Conservation (phyloP, 163 green algal species). For the Botryococcus braunii region DNA sequence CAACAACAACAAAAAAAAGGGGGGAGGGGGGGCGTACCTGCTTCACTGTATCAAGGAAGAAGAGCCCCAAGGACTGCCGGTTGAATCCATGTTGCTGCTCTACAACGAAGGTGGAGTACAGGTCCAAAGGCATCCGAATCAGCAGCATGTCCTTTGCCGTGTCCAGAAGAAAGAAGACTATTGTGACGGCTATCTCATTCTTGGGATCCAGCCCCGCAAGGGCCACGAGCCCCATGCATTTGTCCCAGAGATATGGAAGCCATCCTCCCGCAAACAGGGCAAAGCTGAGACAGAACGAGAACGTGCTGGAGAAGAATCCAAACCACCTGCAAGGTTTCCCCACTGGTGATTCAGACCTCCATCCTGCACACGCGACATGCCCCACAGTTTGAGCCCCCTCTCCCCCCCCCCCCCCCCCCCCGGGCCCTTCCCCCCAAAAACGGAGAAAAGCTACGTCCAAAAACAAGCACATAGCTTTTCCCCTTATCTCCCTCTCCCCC, state of each 20-base stretch:
- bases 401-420: no score
- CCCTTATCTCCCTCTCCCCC: no score
- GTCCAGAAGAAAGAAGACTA: constrained; percentile 32
- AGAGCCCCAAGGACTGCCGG: constrained; percentile 68
- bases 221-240: constrained; percentile 21
- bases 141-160: constrained; percentile 25
- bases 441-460: no score
- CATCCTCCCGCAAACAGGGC: background rate
- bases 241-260: background rate
- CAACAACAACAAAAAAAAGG: no score
- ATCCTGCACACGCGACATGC: background rate
- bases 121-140: constrained; percentile 60
- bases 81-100: constrained; percentile 87
- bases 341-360: background rate
- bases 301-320: background rate
- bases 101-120: constrained; percentile 77
- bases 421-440: no score
- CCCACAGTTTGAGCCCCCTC: no score
- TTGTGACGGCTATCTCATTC: constrained; percentile 20
- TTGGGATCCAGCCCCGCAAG: constrained; percentile 21
- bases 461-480: no score
- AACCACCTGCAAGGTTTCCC: background rate
- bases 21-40: no score
- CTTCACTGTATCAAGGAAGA: constrained; percentile 66
- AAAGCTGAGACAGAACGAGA: background rate